Base-by-base conservation (phyloP, 306 rosid species). In the Boehmeria nivea region DNA sequence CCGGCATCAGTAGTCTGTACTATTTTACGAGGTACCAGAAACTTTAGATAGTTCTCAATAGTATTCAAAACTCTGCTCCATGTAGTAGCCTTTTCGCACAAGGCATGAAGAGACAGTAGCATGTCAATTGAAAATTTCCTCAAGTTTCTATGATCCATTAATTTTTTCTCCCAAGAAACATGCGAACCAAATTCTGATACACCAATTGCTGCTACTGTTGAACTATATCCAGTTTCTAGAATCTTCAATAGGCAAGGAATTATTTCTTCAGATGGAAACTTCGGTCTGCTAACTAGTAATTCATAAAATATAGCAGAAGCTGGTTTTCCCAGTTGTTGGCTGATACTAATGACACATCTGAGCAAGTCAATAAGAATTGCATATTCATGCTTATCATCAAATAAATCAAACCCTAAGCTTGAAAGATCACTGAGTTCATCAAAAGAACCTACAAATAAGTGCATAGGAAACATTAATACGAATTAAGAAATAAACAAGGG, bases 261-360 rank as follows among this genome's bases (percentile, higher is more conserved):
- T 0, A 84, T 77, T 60, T 91, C 95, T 57, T 83, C 96, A 68
- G 84, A 76, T 44, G 87, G 64, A 50, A 87, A 64, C 63, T 31
- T 51, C 3, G 81, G 60, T 50, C 75, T 59, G 53, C 76, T 78
- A 17, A 78, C 69, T 50, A 82, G 79, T 54, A 89, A 78, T 54
- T 91, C 96, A 75, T 80, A 87, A 76, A 78, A 84, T 68, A 91
- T 51, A 58, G 80, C 81, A 47, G 88, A 76, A 39, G 96, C 80
- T 49, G 85, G 60, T 80, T 81, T 91, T 39, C 98, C 93, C 72
- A 91, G 76, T 62, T 77, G 83, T 67, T 82, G 96, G 81, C 85
- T 81, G 71, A 84, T 61, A 51, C 65, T 77, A 34, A 20, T 39
- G 55, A 80, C 84, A 67, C 96, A 87, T 74, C 83, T 75, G 56